Conservation (phyloP, 345 rosid genomes). For the Laguncularia racemosa region DNA sequence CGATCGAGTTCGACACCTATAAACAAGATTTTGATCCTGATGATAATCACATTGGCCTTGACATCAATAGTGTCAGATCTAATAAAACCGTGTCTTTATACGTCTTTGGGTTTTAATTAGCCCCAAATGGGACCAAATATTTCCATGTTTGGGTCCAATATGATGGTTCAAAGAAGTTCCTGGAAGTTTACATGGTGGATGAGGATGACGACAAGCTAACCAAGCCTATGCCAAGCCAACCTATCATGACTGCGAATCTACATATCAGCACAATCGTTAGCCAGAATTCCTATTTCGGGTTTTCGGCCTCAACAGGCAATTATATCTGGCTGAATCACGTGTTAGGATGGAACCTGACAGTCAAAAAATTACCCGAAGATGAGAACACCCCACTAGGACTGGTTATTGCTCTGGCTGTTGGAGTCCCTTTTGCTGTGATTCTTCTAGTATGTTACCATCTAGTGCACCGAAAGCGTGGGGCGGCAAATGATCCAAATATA, state of each 20-base stretch:
- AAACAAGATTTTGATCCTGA: constrained; percentile 54
- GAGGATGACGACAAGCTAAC: constrained; percentile 1
- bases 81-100: constrained; percentile 22
- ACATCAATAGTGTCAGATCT: constrained; percentile 36
- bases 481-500: constrained; percentile 22
- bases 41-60: constrained; percentile 51
- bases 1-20: constrained; percentile 50
- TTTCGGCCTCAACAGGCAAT: constrained; percentile 47
- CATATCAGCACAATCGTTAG: constrained; percentile 28
- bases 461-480: constrained; percentile 15
- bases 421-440: constrained; percentile 12
- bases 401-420: constrained; percentile 21
- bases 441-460: constrained; percentile 7
- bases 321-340: constrained; percentile 37
- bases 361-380: constrained; percentile 21
- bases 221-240: constrained; percentile 20
- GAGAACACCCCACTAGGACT: not conserved
- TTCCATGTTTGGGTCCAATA: constrained; percentile 43
- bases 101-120: constrained; percentile 21
- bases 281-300: constrained; percentile 40
- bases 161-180: constrained; percentile 22
- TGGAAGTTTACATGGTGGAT: constrained; percentile 35
- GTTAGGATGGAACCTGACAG: constrained; percentile 45
- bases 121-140: constrained; percentile 18
- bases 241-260: constrained; percentile 22